Evolutionary conservation across 1,139 yeast genomes (phyloP).

Genomic region (Blastobotrys aristatus): DNA sequence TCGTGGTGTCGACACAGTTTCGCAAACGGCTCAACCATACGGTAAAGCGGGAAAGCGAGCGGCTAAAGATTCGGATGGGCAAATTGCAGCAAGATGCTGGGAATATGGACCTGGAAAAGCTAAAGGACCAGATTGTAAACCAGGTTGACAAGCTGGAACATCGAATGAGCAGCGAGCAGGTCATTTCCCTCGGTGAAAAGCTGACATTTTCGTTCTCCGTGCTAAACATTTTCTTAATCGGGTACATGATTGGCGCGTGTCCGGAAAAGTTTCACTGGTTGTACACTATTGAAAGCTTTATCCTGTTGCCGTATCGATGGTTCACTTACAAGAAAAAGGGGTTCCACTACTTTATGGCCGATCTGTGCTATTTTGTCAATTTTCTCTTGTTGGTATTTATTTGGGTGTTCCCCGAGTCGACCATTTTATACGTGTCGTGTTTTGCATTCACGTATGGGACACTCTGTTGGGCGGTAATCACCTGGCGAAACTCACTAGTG

Average conservation of each 20-base stretch:
- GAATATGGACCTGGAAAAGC: constrained; percentile 30
- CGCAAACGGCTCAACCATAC: constrained; percentile 27
- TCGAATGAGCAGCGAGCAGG: constrained; percentile 40
- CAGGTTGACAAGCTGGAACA: constrained; percentile 55
- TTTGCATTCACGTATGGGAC: constrained; percentile 89
- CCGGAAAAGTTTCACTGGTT: constrained; percentile 75
- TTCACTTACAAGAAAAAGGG: constrained; percentile 75
- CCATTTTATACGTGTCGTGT: constrained; percentile 68
- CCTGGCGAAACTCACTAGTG: constrained; percentile 94
- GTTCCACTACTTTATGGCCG: constrained; percentile 86
- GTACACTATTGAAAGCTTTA: constrained; percentile 56
- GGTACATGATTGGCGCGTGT: constrained; percentile 69
- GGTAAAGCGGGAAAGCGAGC: constrained; percentile 20
- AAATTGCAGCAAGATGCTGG: constrained; percentile 26
- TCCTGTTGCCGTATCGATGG: constrained; percentile 79
- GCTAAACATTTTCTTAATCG: constrained; percentile 62
- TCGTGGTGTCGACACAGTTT: constrained; percentile 31
- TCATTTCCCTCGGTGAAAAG: constrained; percentile 65
- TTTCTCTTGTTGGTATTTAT: constrained; percentile 60
- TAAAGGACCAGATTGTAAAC: constrained; percentile 27
- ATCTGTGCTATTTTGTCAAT: constrained; percentile 89
- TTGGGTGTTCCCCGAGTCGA: constrained; percentile 78
- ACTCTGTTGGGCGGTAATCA: constrained; percentile 85
- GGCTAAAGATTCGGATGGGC: constrained; percentile 1
- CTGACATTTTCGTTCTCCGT: constrained; percentile 73